phyloP scores from a whole-genome alignment of 192 early-diverging fungal species.

The Powellomyces hirtus region DNA sequence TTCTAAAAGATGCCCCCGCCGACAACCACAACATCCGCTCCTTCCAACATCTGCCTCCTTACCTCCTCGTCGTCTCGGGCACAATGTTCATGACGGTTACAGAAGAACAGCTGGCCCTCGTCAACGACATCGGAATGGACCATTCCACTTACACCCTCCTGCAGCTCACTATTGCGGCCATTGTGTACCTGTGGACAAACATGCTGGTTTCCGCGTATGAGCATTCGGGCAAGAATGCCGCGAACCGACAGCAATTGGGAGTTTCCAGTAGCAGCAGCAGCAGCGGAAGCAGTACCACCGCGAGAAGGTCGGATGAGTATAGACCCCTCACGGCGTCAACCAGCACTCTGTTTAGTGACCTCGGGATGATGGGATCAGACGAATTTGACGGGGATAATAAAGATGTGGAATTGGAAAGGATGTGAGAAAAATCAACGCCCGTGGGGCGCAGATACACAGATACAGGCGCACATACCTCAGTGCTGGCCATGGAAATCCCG shows the following conservation, averaged over 20 bases:
- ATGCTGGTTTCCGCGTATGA: background rate
- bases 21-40: slow-evolving; percentile 3
- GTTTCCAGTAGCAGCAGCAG: no score
- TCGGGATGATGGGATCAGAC: background rate
- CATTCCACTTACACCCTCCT: slow-evolving; percentile 7
- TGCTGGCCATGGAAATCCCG: no score
- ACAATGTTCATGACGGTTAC: slow-evolving; percentile 18
- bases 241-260: no score
- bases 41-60: slow-evolving; percentile 5
- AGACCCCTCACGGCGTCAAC: background rate
- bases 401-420: no score
- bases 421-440: no score
- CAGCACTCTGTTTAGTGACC: background rate
- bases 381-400: no score
- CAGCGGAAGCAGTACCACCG: background rate
- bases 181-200: slow-evolving; percentile 12
- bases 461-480: no score
- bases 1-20: background rate
- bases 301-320: background rate
- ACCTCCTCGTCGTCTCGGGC: slow-evolving; percentile 6
- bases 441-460: no score
- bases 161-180: background rate
- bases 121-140: background rate
- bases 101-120: slow-evolving; percentile 1
- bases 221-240: background rate